Conservation (phyloP, 2,329 filamentous ascomycete genomes). For the Sarocladiaceae sp. region DNA sequence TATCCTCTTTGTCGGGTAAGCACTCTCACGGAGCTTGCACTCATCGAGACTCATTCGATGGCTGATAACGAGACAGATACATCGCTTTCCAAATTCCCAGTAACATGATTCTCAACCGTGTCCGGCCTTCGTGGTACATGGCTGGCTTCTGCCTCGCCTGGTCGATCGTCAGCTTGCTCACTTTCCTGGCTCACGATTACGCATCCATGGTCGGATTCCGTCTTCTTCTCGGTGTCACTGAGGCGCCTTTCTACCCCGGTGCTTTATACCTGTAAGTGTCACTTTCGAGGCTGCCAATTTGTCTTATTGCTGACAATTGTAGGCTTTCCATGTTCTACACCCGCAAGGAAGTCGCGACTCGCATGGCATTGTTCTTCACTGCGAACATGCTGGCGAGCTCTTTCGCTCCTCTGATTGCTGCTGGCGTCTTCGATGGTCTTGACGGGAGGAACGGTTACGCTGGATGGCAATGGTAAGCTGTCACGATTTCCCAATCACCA, state of each 20-base stretch:
- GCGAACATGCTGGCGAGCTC: conserved; percentile 61
- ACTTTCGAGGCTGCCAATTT: not conserved
- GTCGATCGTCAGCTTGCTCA: conserved; percentile 25
- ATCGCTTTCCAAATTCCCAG: conserved; percentile 48
- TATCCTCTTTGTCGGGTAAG: conserved; percentile 32
- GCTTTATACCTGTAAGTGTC: conserved; percentile 19
- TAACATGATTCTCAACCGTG: conserved; percentile 32
- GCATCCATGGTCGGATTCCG: conserved; percentile 23
- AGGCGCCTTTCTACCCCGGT: too few species aligned
- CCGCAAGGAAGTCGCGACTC: conserved; percentile 54
- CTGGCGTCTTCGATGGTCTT: conserved; percentile 46
- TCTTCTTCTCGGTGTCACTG: conserved; percentile 28
- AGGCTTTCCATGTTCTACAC: conserved; percentile 48
- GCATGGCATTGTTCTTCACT: conserved; percentile 51
- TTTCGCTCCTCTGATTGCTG: conserved; percentile 56
- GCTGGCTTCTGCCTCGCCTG: conserved; percentile 27
- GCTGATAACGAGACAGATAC: conserved; percentile 30
- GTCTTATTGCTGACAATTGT: conserved; percentile 25
- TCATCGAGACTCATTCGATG: not conserved
- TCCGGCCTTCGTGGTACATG: conserved; percentile 34
- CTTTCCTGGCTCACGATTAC: conserved; percentile 24
- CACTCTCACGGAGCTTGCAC: not conserved
- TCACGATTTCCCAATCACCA: not conserved
- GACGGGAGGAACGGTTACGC: conserved; percentile 41
- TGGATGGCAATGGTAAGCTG: conserved; percentile 56